Conservation (phyloP, 2,329 filamentous ascomycete species). For the Pseudopyrenochaeta lycopersici region DNA sequence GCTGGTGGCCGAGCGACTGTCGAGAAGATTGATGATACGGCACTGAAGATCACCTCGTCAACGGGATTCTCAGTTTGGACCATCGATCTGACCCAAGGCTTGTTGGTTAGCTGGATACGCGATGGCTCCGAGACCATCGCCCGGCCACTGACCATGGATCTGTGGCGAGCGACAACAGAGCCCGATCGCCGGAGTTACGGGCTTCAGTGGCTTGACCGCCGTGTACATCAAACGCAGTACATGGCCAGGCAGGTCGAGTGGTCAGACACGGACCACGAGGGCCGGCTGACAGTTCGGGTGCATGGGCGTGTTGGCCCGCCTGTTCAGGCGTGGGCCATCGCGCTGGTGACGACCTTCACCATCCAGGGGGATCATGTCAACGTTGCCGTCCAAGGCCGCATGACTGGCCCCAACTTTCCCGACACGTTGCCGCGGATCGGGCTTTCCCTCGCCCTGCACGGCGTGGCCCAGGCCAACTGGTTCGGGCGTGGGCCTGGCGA, state of each 20-base stretch:
- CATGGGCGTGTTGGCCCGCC: slow-evolving; percentile 63
- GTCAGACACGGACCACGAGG: slow-evolving; percentile 41
- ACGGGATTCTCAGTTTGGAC: no score
- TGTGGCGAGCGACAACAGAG: no score
- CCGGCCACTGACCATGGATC: no score
- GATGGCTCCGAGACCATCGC: no score
- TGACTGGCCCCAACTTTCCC: slow-evolving; percentile 61
- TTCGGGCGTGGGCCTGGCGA: slow-evolving; percentile 72
- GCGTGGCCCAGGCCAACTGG: slow-evolving; percentile 64
- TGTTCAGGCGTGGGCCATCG: no score
- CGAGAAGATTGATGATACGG: no score
- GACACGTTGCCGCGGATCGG: slow-evolving; percentile 69
- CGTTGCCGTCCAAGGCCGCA: slow-evolving; percentile 56
- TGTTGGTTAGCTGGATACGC: no score
- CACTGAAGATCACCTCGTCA: no score
- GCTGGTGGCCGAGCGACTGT: no score
- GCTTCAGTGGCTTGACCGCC: no score
- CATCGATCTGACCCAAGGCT: no score
- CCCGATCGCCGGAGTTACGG: no score
- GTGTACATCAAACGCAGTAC: slow-evolving; percentile 34
- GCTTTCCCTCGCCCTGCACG: slow-evolving; percentile 63
- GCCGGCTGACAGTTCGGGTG: slow-evolving; percentile 52
- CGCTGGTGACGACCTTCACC: slow-evolving; percentile 56
- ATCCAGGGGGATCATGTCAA: slow-evolving; percentile 54
- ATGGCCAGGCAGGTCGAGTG: slow-evolving; percentile 39